Base-by-base conservation (phyloP, 768 basidiomycete species). In the Baorangia bicolor region DNA sequence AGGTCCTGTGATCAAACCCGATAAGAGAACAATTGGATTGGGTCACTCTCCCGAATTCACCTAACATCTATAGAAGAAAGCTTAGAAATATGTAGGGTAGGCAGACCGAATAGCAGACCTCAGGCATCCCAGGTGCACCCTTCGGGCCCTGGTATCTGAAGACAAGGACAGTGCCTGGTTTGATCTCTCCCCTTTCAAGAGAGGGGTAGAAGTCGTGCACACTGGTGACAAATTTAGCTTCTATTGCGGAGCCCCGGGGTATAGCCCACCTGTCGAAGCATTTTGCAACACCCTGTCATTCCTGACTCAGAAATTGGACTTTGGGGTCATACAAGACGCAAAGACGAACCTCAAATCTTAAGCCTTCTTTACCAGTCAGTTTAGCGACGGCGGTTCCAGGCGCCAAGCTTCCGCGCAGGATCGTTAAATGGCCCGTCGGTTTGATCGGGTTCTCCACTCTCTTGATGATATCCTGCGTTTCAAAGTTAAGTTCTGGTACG, bases 71-170 rank as follows among this genome's bases (percentile, higher is more conserved):
- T 28, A 21, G 13, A 53, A 49, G 30, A 47, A 44, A 31, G 18
- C 8, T 64, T 23, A 62, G 46, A 51, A 11, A 21, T 5, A 18
- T 52, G 12, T 13, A 28, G 20, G 30, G 30, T 42, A 43, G 51
- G 23, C n/a, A 30, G 20, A 41, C 20, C 27, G 48, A 47, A 41
- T 30, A 12, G 48, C 67, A 35, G 52, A 83, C 82, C 76, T 94
- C 92, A 10, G 92, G 92, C 91, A 92, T 93, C 23, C 92, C 92
- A 27, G 91, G 93, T n/a, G 83, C 92, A 27, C 92, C 92, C 69
- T 90, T 92, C 1, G 93, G 92, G 13, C 92, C 92, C 73, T 90
- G 89, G 70, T 94, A 94, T 55, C 92, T 81, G 76, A 94, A 87
- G 42, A 94, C 85, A 55, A 93, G 75, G 38, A 90, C 84, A 68